A percentile compares a stretch with the other conserved stretches of the same genome.
Evolutionary conservation across 495 filamentous ascomycete genomes (phyloP).

Genomic region (Terfezia boudieri): DNA sequence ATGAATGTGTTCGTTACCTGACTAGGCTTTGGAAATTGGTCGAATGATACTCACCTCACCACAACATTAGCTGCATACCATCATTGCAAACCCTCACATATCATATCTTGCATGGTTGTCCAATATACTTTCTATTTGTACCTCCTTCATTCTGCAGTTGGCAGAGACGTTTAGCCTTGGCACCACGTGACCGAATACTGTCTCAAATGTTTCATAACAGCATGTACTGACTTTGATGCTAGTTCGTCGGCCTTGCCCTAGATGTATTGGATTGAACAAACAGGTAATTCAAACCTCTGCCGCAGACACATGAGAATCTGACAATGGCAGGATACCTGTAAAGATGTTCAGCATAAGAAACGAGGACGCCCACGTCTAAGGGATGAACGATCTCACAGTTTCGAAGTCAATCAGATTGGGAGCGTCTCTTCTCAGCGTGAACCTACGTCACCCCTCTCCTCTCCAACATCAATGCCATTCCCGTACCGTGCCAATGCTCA

Average conservation of each 20-base stretch:
- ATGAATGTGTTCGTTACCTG: not conserved
- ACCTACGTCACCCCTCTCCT: constrained; percentile 22
- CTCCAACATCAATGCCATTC: constrained; percentile 22
- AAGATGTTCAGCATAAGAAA: constrained; percentile 94
- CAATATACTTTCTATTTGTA: too few relatives aligned
- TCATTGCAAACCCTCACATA: too few relatives aligned
- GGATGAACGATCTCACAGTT: constrained; percentile 45
- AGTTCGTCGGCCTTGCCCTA: constrained; percentile 40
- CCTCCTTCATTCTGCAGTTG: too few relatives aligned
- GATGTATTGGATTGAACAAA: constrained; percentile 38
- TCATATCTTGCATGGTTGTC: too few relatives aligned
- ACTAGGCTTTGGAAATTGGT: not conserved
- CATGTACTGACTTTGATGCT: not conserved
- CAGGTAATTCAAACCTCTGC: constrained; percentile 13
- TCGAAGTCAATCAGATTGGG: constrained; percentile 23
- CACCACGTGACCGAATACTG: not conserved
- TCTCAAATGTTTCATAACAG: not conserved
- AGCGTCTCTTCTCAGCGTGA: constrained; percentile 14
- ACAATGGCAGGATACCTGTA: constrained; percentile 47
- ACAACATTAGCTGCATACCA: not conserved
- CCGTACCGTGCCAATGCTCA: constrained; percentile 30
- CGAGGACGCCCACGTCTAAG: constrained; percentile 75
- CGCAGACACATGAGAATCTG: not conserved
- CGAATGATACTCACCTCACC: not conserved
- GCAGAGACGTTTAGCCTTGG: not conserved